A percentile compares a stretch with the other conserved stretches of the same genome.
These are phyloP conservation scores for Euphrasia arctica DNA, from an alignment of 305 asterid species.

Conservation along the genomic window DNA sequence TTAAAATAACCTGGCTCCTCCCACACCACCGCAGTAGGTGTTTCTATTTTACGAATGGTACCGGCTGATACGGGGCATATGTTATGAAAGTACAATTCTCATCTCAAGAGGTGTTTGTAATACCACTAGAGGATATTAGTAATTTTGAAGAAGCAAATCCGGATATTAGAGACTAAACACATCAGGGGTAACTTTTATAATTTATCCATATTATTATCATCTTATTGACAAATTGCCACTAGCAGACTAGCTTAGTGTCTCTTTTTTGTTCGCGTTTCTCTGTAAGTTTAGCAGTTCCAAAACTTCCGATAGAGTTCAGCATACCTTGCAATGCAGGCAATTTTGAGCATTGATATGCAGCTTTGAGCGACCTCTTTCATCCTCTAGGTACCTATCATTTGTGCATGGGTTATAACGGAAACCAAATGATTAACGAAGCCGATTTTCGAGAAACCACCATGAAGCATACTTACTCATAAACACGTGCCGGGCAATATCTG, in stretches of 20 bases:
- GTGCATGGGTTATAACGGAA: slow-evolving; percentile 13
- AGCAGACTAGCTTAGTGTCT: background rate
- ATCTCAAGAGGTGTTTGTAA: background rate
- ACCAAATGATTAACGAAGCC: slow-evolving; percentile 1
- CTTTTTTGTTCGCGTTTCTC: background rate
- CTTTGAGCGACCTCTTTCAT: slow-evolving; percentile 64
- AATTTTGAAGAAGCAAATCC: background rate
- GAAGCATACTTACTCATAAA: slow-evolving; percentile 69
- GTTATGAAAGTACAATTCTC: background rate
- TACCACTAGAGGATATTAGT: background rate
- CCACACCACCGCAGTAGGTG: background rate
- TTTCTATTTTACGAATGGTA: background rate
- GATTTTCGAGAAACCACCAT: background rate
- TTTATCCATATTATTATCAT: background rate
- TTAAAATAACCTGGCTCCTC: no score
- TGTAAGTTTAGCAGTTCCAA: background rate
- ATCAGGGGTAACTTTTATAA: background rate
- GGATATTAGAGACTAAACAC: background rate
- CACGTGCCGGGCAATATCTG: slow-evolving; percentile 96
- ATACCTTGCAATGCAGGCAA: slow-evolving; percentile 96
- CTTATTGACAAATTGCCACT: background rate
- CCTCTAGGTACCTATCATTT: slow-evolving; percentile 56
- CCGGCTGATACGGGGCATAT: background rate
- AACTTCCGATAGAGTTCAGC: background rate
- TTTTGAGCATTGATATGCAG: slow-evolving; percentile 96